Evolutionary conservation across 805 yeast species (phyloP), one percentile per base, ranked within the genome.

Genomic region (Lipomyces kockii): DNA sequence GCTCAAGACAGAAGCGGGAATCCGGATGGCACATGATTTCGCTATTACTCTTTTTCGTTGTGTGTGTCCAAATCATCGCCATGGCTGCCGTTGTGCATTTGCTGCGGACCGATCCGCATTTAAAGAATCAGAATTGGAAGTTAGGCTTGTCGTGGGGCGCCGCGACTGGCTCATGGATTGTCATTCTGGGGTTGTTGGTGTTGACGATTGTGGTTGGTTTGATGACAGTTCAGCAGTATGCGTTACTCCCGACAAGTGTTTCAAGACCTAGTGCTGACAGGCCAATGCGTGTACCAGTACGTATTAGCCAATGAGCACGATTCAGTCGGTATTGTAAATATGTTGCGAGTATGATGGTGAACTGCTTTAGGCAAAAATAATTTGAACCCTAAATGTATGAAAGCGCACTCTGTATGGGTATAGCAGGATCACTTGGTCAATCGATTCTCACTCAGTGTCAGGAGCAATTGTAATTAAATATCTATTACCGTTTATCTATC

Each of bases 131-230:
- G 12, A 37, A 34, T 29, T 67, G 71, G 71, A 56, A 49, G 22
- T 25, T 67, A 1, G 71, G 71, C 5, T 12, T 35, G 14, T 64
- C 71, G 12, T 67, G 71, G 71, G 64, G 43, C 11, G 61, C 62
- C 22, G 69, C 64, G 3, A 54, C 60, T 1, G 58, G 11, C 0
- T 59, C 71, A 25, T 53, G 58, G 56, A 54, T 65, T 53, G 43
- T 65, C 35, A 61, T 43, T 27, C 51, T 67, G 29, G 34, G 11
- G 17, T 11, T 55, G 34, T 32, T 64, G 14, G 52, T 67, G 37
- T 29, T 58, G 34, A 67, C 71, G 8, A 17, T 67, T 35, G 46
- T 65, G 20, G 62, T 61, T n/a, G 68, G 68, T 20, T 35, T 52
- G 52, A 58, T 35, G 25, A 67, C 70, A 3, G 67, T 63, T 34